These are phyloP conservation scores for Coprinellus micaceus DNA, from an alignment of 768 basidiomycete species.

Conservation along the genomic window DNA sequence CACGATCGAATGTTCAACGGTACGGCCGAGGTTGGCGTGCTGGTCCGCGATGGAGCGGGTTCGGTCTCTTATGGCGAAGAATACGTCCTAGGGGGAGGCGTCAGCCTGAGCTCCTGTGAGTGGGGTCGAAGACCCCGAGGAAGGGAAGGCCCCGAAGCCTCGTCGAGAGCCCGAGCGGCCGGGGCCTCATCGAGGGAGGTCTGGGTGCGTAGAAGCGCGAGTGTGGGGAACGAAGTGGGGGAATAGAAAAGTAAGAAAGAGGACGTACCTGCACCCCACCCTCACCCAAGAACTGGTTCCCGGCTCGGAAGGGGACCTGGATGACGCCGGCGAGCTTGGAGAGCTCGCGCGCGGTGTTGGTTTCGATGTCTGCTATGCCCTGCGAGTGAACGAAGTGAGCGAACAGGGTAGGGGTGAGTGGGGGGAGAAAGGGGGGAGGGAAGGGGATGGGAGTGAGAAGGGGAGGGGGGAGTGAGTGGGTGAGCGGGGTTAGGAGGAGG, in stretches of 20 bases:
- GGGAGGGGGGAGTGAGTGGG: neutral
- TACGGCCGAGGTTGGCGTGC: conserved; percentile 92
- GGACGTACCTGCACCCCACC: conserved; percentile 61
- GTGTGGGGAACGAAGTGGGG: neutral
- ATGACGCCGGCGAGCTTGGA: conserved; percentile 93
- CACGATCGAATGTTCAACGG: conserved; percentile 95
- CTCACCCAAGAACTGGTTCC: conserved; percentile 98
- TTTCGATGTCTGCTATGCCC: conserved; percentile 81
- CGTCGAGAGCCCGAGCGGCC: too few species aligned
- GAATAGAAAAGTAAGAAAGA: neutral
- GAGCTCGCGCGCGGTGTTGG: conserved; percentile 89
- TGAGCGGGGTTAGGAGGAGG: too few species aligned
- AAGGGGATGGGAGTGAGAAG: neutral
- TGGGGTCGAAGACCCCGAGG: too few species aligned
- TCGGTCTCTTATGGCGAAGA: conserved; percentile 89
- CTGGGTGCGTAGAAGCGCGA: too few species aligned
- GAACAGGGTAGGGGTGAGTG: too few species aligned
- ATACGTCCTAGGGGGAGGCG: conserved; percentile 63
- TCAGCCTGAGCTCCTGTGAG: neutral
- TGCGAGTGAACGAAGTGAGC: conserved; percentile 12
- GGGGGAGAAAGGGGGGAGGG: too few species aligned
- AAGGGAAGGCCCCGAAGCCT: too few species aligned
- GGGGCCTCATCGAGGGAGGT: too few species aligned
- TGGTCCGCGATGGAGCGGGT: conserved; percentile 92
- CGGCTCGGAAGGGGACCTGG: conserved; percentile 92